Conservation (phyloP, 352 stramenopile species). For the Phytophthora fragariae region DNA sequence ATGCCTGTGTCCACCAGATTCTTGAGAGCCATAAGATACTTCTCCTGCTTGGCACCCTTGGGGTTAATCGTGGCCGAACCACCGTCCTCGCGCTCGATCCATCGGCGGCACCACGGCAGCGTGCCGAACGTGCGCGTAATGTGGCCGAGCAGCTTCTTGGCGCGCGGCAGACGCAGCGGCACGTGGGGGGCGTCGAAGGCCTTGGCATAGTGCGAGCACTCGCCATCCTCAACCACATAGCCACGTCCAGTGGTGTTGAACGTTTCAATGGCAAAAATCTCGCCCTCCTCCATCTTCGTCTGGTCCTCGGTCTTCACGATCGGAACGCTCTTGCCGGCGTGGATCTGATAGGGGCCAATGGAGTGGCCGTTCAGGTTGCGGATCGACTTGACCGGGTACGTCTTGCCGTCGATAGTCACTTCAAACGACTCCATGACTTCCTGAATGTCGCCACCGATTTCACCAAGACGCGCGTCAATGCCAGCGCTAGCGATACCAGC, state of each 20-base stretch:
- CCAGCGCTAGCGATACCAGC: constrained; percentile 92
- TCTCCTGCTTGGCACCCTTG: constrained; percentile 96
- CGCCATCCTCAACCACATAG: constrained; percentile 93
- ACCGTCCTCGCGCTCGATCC: constrained; percentile 97
- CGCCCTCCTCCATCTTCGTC: constrained; percentile 98
- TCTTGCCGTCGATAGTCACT: constrained; percentile 96
- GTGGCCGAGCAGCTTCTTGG: constrained; percentile 96
- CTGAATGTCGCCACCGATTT: constrained; percentile 95
- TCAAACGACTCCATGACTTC: constrained; percentile 99
- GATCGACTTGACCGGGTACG: constrained; percentile 95
- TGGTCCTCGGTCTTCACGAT: constrained; percentile 95
- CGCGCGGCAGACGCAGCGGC: constrained; percentile 88
- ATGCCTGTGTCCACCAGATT: constrained; percentile 98
- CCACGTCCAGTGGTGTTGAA: constrained; percentile 93
- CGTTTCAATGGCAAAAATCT: constrained; percentile 98
- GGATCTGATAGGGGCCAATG: constrained; percentile 98
- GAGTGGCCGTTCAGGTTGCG: constrained; percentile 99
- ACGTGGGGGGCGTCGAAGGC: constrained; percentile 95
- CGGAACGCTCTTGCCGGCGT: constrained; percentile 96
- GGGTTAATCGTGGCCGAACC: constrained; percentile 94
- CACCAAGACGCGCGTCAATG: constrained; percentile 94
- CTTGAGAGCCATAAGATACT: constrained; percentile 98
- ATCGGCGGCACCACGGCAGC: constrained; percentile 97
- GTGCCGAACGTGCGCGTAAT: constrained; percentile 99
- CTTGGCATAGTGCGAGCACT: constrained; percentile 99